A percentile compares a stretch with the other conserved stretches of the same genome.
These are phyloP conservation scores for Epichloe baconii DNA, from an alignment of 2,329 filamentous ascomycete species.

Conservation along the genomic window DNA sequence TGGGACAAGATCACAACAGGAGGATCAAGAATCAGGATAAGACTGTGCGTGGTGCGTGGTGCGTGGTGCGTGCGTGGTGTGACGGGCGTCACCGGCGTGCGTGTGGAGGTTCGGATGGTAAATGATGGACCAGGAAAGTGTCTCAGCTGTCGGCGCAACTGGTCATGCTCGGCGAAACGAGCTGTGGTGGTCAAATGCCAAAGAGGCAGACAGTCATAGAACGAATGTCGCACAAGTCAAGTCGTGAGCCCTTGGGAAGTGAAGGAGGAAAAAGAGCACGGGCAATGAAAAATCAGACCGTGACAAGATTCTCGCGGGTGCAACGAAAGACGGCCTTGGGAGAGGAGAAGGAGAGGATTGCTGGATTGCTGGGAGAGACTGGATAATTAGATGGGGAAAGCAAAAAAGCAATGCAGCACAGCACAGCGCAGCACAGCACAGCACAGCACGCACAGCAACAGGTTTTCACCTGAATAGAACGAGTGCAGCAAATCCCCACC, in stretches of 20 bases:
- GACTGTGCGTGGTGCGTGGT: not conserved
- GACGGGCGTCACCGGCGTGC: not conserved
- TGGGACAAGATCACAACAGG: not conserved
- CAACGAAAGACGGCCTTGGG: not conserved
- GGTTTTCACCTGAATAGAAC: not conserved
- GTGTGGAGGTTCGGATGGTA: slow-evolving; percentile 1
- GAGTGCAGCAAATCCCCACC: too few species aligned
- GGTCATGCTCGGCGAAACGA: slow-evolving; percentile 2
- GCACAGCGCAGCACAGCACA: not conserved
- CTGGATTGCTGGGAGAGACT: too few species aligned
- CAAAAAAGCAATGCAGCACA: not conserved
- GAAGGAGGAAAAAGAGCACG: not conserved
- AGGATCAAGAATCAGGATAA: not conserved
- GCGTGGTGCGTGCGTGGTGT: not conserved
- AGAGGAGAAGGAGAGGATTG: not conserved
- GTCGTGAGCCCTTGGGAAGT: not conserved
- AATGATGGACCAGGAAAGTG: slow-evolving; percentile 2
- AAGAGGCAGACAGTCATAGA: not conserved
- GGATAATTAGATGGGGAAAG: too few species aligned
- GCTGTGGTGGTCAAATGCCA: not conserved
- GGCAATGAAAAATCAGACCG: not conserved
- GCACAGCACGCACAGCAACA: not conserved
- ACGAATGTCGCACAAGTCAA: not conserved
- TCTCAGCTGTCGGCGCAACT: slow-evolving; percentile 4
- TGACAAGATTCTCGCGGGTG: too few species aligned